Base-by-base conservation (phyloP, 148 eudicot species). In the Camellia lanceoleosa region DNA sequence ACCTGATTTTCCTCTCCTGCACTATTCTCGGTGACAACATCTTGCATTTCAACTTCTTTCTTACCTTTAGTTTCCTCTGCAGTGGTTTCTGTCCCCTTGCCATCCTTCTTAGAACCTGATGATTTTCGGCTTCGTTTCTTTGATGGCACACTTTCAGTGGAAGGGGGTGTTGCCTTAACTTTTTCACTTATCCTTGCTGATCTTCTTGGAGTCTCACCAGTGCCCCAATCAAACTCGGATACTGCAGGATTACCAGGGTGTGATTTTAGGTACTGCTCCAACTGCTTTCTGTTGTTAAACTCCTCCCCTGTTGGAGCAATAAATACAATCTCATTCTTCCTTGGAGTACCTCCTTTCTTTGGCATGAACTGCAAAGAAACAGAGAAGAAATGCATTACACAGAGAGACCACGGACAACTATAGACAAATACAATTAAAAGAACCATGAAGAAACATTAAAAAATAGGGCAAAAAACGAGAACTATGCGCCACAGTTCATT, bases 191-290 rank as follows among this genome's bases (percentile, higher is more conserved):
- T 90, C 67, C 98, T 85, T 73, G 94, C 83, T 18, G 98, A 94
- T 85, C 98, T 89, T 80, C 98, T 84, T 73, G 98, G 98, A 54
- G 91, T 90, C 82, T 92, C 98, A 64, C 97, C 93, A 19, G 93
- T 89, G 73, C 94, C 84, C 98, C 98, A 94, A 79, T 92, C 94
- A 83, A 94, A 94, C 69, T 92, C 98, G 0, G 94, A 83, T 44
- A 83, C 58, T 44, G 87, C 81, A 15, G 98, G 98, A 65, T 88
- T 88, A 62, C 97, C 94, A 49, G 96, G 91, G 60, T 94, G 88
- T 44, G 92, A 83, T 88, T 92, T 94, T 76, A 94, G 88, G 87
- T 92, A 94, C 74, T 91, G 89, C 73, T 90, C 93, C 80, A 94
- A 79, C 80, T 92, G 93, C 73, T 86, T 90, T 61, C 84, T 89